Conservation (phyloP, 2,329 filamentous ascomycete genomes). For the Neofusicoccum umdonicola region DNA sequence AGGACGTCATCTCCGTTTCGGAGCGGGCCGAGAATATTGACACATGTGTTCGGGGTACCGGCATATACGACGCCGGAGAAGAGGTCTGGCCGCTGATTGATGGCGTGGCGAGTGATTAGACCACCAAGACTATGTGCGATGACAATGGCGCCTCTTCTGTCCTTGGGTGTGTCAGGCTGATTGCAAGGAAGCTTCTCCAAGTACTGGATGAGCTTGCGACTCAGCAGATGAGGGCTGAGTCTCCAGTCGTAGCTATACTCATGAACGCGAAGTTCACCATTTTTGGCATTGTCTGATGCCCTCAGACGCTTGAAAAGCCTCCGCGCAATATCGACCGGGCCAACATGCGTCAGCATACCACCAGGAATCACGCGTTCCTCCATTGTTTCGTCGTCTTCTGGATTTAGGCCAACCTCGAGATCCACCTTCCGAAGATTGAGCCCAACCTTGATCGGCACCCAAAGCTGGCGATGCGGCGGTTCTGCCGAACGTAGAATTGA, state of each 20-base stretch:
- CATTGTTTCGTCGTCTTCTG: slow-evolving; percentile 80
- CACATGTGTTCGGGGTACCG: slow-evolving; percentile 78
- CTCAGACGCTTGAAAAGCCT: slow-evolving; percentile 75
- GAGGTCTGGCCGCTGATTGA: slow-evolving; percentile 80
- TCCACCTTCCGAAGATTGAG: slow-evolving; percentile 90
- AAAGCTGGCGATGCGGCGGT: slow-evolving; percentile 79
- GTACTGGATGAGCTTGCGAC: slow-evolving; percentile 68
- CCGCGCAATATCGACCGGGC: slow-evolving; percentile 84
- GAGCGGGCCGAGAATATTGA: slow-evolving; percentile 87
- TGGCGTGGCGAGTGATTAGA: slow-evolving; percentile 62
- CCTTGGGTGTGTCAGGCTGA: slow-evolving; percentile 50
- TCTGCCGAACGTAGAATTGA: slow-evolving; percentile 84
- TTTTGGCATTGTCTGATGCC: slow-evolving; percentile 69
- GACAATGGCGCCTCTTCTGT: slow-evolving; percentile 69
- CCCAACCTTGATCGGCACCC: slow-evolving; percentile 91
- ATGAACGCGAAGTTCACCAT: slow-evolving; percentile 73
- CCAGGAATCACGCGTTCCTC: slow-evolving; percentile 78
- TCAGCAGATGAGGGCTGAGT: slow-evolving; percentile 75
- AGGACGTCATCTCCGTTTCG: slow-evolving; percentile 91
- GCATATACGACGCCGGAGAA: slow-evolving; percentile 85
- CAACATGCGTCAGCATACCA: slow-evolving; percentile 88
- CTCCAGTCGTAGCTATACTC: slow-evolving; percentile 97
- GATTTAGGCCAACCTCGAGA: slow-evolving; percentile 77
- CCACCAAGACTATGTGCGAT: slow-evolving; percentile 87
- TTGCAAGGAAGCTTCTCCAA: slow-evolving; percentile 76